Conservation (phyloP, 1,284 basidiomycete species). For the Cryptococcus neoformans region DNA sequence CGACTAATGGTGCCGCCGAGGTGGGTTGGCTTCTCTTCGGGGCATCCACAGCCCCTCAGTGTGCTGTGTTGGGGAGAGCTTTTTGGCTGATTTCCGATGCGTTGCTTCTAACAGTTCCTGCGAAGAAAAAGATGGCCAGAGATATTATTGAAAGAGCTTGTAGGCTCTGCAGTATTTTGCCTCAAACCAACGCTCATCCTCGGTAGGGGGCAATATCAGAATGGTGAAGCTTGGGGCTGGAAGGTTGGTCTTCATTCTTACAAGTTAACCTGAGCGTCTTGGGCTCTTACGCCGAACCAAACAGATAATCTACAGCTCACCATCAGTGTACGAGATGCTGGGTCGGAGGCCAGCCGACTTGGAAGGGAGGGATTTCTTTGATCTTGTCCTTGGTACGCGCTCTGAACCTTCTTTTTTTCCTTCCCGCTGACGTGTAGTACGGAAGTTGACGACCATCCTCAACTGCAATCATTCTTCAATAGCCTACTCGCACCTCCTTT, state of each 20-base stretch:
- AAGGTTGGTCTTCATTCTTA: conserved; percentile 23
- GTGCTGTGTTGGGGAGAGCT: neutral
- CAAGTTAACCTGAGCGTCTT: neutral
- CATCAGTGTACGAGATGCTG: conserved; percentile 35
- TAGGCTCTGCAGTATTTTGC: conserved; percentile 41
- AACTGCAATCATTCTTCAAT: conserved; percentile 23
- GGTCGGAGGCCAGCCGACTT: conserved; percentile 36
- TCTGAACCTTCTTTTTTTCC: too few species aligned
- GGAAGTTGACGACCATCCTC: conserved; percentile 25
- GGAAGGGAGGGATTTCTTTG: conserved; percentile 39
- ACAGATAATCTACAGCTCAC: conserved; percentile 43
- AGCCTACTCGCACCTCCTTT: conserved; percentile 19
- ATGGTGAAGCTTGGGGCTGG: conserved; percentile 20
- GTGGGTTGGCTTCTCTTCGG: neutral
- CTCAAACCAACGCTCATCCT: conserved; percentile 27
- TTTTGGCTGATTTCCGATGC: neutral
- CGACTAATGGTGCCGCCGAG: conserved; percentile 17
- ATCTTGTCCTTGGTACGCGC: conserved; percentile 38
- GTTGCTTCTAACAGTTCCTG: conserved; percentile 31
- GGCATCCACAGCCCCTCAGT: too few species aligned
- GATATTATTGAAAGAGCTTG: conserved; percentile 43
- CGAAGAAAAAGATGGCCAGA: conserved; percentile 47
- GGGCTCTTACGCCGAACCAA: too few species aligned
- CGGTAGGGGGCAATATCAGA: neutral
- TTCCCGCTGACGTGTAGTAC: neutral